Evolutionary conservation across 768 basidiomycete species (phyloP), one percentile per base, ranked within the genome.

Genomic region (Kwoniella botswanensis): DNA sequence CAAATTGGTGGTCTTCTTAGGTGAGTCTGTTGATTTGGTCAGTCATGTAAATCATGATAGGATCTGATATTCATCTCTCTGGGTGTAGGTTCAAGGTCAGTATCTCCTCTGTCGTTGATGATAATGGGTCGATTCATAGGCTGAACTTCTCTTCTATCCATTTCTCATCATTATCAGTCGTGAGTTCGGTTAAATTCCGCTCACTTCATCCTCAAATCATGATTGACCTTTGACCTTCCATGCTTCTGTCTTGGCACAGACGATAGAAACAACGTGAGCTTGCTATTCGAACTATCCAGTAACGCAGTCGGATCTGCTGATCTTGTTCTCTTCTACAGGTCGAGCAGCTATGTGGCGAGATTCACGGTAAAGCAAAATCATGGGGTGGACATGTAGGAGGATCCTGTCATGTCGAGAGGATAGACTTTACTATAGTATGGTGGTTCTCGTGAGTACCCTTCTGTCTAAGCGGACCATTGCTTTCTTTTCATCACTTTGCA

Each of bases 391-490:
- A 76, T 60, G 26, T 65, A 59, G 74, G 67, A 21, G 74, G 68
- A 9, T 24, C 44, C 29, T 76, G 74, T 55, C 42, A 68, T 26
- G 52, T 76, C 26, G 62, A 62, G 13, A 60, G 69, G 53, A 59
- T 76, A 18, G 65, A 73, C 54, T 15, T 73, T 26, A 71, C 66
- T 10, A 35, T 76, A n/a, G 72, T 67, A 0, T 70, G 66, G 55
- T 76, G 74, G 74, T 73, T 76, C 63, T 68, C 70, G 74, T 76
- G 59, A 64, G 74, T 76, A 18, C 3, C 18, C 2, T 42, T 24
- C 18, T 21, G 21, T 1, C 0, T 44, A 18, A 0, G 17, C n/a
- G 11, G 10, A 10, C 50, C 44, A 18, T 11, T 46, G 3, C 12
- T 0, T 56, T 13, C 18, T 26, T 26, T 0, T 18, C 50, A 21